Base-by-base conservation (phyloP, 768 basidiomycete species). In the Galerina marginata region DNA sequence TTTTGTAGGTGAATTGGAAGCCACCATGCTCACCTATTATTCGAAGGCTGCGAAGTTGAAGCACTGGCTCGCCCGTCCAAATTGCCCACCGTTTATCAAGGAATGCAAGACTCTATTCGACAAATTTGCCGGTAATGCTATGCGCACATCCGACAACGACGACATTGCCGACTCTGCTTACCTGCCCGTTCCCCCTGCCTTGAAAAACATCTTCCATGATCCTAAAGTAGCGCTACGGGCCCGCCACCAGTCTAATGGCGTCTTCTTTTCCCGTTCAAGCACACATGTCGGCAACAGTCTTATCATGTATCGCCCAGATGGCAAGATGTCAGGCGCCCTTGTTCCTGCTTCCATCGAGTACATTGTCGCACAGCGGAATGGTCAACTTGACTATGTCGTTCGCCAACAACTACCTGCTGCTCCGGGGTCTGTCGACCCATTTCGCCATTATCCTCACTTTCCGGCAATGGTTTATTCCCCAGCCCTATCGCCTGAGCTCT, bases 201-300 rank as follows among this genome's bases (percentile, higher is more conserved):
- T 63, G 37, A 15, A 36, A 29, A 15, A 46, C 1, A 16, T 54
- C 10, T 12, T 63, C 15, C 15, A 7, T 42, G 59, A 39, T 44
- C 33, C 9, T 9, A 47, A 54, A 42, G 55, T 61, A 38, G 59
- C 44, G 7, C 54, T 66, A 26, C 65, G 45, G 11, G 70, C 68
- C 9, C 53, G 60, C 29, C 54, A 62, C 56, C 36, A 39, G 5
- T 40, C 45, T 23, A 48, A 65, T 52, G 60, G 60, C 2, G 20
- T 62, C 29, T 42, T 65, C 23, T 71, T 56, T 56, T 45, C 67
- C 4, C 56, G 63, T 14, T 54, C 59, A 38, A 60, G 50, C 6
- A 68, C 62, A 7, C 69, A 69, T 55, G 43, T 69, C 9, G 68
- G 70, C 20, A 71, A 71, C 54, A 71, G 70, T 52, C 65, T 71